phyloP scores from a whole-genome alignment of 352 stramenopile species.

The Globisporangium takayamanum region DNA sequence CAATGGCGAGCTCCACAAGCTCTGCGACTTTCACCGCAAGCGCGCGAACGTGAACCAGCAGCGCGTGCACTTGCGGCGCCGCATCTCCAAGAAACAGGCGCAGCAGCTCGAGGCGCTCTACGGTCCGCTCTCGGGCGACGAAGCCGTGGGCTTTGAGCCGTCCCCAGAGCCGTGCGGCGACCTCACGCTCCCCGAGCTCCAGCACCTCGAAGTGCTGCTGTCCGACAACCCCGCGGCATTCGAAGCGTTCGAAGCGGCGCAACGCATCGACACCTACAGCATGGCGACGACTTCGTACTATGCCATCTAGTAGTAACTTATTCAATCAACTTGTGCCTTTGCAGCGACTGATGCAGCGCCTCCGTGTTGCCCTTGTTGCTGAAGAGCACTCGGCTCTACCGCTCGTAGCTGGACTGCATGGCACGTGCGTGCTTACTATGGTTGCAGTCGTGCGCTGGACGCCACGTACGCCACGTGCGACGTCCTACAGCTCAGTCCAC shows the following conservation, averaged over 20 bases:
- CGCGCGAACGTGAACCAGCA: conserved; percentile 43
- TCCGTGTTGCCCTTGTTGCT: too few relatives aligned
- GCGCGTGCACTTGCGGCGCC: conserved; percentile 26
- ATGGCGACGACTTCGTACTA: not conserved
- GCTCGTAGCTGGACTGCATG: too few relatives aligned
- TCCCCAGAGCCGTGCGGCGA: conserved; percentile 9
- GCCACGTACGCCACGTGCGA: too few relatives aligned
- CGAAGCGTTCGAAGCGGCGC: not conserved
- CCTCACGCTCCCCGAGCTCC: conserved; percentile 12
- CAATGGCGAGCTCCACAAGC: conserved; percentile 37
- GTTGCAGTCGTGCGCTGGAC: too few relatives aligned
- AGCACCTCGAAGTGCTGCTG: conserved; percentile 10
- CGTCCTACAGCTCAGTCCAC: too few relatives aligned
- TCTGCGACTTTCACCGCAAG: conserved; percentile 34
- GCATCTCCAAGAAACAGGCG: conserved; percentile 12
- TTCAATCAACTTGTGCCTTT: not conserved
- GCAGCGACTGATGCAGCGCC: too few relatives aligned
- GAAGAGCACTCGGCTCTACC: too few relatives aligned
- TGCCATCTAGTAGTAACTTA: conserved; percentile 7
- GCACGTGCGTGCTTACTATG: too few relatives aligned
- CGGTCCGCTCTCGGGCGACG: conserved; percentile 5
- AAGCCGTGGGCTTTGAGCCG: conserved; percentile 5
- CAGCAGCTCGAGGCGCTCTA: conserved; percentile 10
- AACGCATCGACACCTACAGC: not conserved
- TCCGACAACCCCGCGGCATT: conserved; percentile 6